These are phyloP conservation scores for Xylaria longipes DNA, from an alignment of 495 filamentous ascomycete species.

Conservation along the genomic window DNA sequence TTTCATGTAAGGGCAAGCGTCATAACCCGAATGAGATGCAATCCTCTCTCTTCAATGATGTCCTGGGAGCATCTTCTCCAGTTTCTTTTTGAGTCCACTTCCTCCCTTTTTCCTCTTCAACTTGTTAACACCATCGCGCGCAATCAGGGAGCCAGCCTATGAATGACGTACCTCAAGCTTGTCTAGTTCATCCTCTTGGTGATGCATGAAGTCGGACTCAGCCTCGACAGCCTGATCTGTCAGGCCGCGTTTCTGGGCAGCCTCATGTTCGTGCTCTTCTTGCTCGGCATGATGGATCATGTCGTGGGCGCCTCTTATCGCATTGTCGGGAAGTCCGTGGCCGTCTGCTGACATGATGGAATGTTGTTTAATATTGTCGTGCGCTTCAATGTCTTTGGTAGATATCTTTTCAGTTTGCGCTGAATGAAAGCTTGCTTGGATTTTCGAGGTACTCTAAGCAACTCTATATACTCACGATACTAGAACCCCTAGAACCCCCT, in stretches of 20 bases:
- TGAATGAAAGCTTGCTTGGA: not conserved
- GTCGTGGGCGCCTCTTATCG: slow-evolving; percentile 37
- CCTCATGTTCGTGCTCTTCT: slow-evolving; percentile 43
- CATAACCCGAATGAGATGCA: not conserved
- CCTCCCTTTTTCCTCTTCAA: slow-evolving; percentile 27
- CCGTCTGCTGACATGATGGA: slow-evolving; percentile 38
- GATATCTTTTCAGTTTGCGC: not conserved
- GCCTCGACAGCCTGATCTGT: slow-evolving; percentile 39
- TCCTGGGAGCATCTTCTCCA: slow-evolving; percentile 36
- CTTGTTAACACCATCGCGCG: slow-evolving; percentile 5
- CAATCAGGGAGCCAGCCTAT: not conserved
- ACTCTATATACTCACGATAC: slow-evolving; percentile 17
- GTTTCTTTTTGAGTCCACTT: slow-evolving; percentile 34
- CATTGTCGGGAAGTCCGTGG: slow-evolving; percentile 38
- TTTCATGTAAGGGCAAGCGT: not conserved
- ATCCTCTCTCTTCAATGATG: slow-evolving; percentile 31
- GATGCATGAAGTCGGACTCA: slow-evolving; percentile 41
- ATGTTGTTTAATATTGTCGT: slow-evolving; percentile 19
- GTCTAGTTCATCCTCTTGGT: slow-evolving; percentile 34
- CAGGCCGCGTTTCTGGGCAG: slow-evolving; percentile 37
- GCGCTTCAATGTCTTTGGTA: not conserved
- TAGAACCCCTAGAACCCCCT: not conserved
- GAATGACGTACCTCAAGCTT: slow-evolving; percentile 32
- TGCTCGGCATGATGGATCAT: slow-evolving; percentile 45
- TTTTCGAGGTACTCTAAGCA: not conserved